Conservation (phyloP, 352 stramenopile genomes). For the Globisporangium echinulatum region DNA sequence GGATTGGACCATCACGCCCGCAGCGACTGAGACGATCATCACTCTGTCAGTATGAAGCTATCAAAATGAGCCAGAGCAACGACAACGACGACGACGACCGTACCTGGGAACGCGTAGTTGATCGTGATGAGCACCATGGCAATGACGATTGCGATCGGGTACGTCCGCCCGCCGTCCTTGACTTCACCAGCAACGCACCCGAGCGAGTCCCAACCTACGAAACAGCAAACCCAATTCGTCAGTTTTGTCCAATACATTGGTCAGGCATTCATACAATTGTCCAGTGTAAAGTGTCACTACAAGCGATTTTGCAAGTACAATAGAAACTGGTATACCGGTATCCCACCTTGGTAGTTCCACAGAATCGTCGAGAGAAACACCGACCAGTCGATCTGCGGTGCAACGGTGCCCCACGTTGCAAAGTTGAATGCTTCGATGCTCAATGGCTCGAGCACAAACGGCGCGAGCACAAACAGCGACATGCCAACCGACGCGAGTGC, state of each 20-base stretch:
- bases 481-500: slow-evolving; percentile 70
- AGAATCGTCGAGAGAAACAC: slow-evolving; percentile 83
- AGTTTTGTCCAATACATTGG: too few relatives aligned
- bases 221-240: neutral
- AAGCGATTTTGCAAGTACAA: too few relatives aligned
- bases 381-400: slow-evolving; percentile 72
- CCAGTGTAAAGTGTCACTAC: too few relatives aligned
- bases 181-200: slow-evolving; percentile 82
- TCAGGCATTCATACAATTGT: too few relatives aligned
- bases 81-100: neutral
- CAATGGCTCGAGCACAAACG: slow-evolving; percentile 73
- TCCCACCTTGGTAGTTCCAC: slow-evolving; percentile 79
- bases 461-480: slow-evolving; percentile 76
- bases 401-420: slow-evolving; percentile 60
- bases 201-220: slow-evolving; percentile 68
- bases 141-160: slow-evolving; percentile 80
- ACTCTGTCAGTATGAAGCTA: neutral
- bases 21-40: slow-evolving; percentile 28
- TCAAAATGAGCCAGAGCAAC: neutral
- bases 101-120: slow-evolving; percentile 80
- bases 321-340: too few relatives aligned
- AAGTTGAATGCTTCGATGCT: slow-evolving; percentile 69
- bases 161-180: slow-evolving; percentile 70
- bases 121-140: slow-evolving; percentile 78
- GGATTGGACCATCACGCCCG: slow-evolving; percentile 69